Evolutionary conservation across 2,329 filamentous ascomycete species (phyloP).

Genomic region (Dothideomycetidae sp.): DNA sequence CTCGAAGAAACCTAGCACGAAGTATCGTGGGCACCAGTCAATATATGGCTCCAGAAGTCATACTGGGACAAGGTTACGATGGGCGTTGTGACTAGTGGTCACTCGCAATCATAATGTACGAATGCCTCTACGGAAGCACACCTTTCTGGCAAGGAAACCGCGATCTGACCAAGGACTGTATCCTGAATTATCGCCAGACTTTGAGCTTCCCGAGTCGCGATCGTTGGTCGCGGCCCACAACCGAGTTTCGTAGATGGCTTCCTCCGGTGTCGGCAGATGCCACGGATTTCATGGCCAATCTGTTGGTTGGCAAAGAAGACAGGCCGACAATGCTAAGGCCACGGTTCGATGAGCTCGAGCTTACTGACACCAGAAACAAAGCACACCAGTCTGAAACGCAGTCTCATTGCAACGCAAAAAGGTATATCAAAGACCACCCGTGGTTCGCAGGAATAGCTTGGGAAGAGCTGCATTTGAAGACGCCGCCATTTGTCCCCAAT

Average conservation of each 20-base stretch:
- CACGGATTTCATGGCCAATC: conserved; percentile 57
- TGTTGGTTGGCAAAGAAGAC: conserved; percentile 59
- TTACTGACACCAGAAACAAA: neutral
- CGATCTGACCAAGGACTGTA: conserved; percentile 72
- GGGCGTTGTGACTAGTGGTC: conserved; percentile 96
- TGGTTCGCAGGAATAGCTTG: conserved; percentile 74
- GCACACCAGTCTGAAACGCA: neutral
- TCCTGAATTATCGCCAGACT: conserved; percentile 56
- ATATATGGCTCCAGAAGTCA: conserved; percentile 95
- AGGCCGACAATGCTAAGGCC: too few species aligned
- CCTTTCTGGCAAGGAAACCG: conserved; percentile 75
- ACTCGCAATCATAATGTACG: conserved; percentile 83
- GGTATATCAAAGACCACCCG: conserved; percentile 71
- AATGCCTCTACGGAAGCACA: conserved; percentile 85
- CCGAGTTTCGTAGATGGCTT: conserved; percentile 21
- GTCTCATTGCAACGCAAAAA: neutral
- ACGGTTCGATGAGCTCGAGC: too few species aligned
- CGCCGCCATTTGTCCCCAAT: conserved; percentile 67
- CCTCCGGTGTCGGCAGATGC: conserved; percentile 51
- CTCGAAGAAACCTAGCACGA: conserved; percentile 56
- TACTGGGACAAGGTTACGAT: conserved; percentile 70
- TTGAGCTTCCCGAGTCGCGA: conserved; percentile 54
- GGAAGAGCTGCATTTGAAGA: conserved; percentile 55
- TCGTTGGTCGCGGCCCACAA: conserved; percentile 39
- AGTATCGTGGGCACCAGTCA: conserved; percentile 92